Conservation (phyloP, 805 yeast species). For the Metschnikowia corniflorae region DNA sequence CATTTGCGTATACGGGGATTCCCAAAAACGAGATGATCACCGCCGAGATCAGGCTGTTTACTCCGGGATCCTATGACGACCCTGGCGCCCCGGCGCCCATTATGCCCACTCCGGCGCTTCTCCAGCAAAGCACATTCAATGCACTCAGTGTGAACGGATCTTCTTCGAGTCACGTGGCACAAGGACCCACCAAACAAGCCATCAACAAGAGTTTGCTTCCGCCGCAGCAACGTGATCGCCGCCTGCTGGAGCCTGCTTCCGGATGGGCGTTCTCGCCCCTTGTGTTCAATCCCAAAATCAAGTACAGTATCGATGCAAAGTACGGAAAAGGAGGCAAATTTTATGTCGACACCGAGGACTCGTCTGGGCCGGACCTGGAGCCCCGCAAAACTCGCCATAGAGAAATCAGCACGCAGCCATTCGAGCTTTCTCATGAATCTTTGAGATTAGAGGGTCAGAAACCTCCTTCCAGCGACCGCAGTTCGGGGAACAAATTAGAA, state of each 20-base stretch:
- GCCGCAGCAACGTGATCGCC: constrained; percentile 2
- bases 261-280: constrained; percentile 77
- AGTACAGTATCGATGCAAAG: constrained; percentile 74
- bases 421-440: background rate
- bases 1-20: constrained; percentile 39
- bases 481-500: no score
- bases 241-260: constrained; percentile 5
- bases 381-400: constrained; percentile 8
- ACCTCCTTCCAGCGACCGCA: no score
- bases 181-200: background rate
- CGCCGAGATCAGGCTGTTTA: constrained; percentile 4
- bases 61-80: constrained; percentile 47
- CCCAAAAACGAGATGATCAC: constrained; percentile 59
- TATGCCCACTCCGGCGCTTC: constrained; percentile 46
- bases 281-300: constrained; percentile 74
- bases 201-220: background rate
- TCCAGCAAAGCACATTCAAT: constrained; percentile 19
- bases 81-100: constrained; percentile 82
- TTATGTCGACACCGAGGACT: constrained; percentile 49
- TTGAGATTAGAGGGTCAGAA: background rate
- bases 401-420: constrained; percentile 14
- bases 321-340: constrained; percentile 90
- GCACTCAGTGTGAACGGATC: background rate
- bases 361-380: constrained; percentile 12
- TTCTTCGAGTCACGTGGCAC: background rate